phyloP scores from a whole-genome alignment of 2,329 filamentous ascomycete genomes.

The Aspergillus flavus region DNA sequence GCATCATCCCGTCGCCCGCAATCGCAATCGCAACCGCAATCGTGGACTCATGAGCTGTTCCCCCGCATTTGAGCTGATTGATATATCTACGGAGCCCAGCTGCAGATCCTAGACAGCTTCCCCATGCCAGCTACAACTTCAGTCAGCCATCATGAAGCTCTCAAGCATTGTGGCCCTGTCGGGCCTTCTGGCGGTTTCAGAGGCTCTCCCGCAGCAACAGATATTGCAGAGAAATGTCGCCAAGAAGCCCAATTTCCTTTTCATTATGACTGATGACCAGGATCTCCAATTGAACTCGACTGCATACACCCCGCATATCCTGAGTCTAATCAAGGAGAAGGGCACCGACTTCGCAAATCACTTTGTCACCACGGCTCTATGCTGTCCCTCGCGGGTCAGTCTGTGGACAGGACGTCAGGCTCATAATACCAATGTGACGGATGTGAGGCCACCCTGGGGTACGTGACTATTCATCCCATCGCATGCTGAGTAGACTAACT shows the following conservation, averaged over 20 bases:
- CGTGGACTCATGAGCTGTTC: not conserved
- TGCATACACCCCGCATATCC: constrained; percentile 61
- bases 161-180: constrained; percentile 8
- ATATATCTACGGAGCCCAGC: not conserved
- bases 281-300: constrained; percentile 64
- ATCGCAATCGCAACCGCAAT: constrained; percentile 1
- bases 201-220: constrained; percentile 17
- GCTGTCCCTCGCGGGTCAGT: constrained; percentile 68
- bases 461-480: constrained; percentile 16
- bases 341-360: constrained; percentile 65
- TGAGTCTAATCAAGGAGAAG: constrained; percentile 58
- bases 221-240: constrained; percentile 13
- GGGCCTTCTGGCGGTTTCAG: constrained; percentile 20
- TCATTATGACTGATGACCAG: constrained; percentile 70
- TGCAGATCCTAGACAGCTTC: not conserved
- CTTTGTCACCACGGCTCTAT: constrained; percentile 67
- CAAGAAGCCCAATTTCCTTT: constrained; percentile 60
- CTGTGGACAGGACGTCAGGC: constrained; percentile 67
- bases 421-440: constrained; percentile 72
- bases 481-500: not conserved
- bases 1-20: constrained; percentile 16
- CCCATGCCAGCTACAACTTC: constrained; percentile 1
- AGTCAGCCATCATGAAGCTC: constrained; percentile 23
- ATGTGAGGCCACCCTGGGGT: constrained; percentile 57
- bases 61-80: not conserved